A percentile compares a stretch with the other conserved stretches of the same genome.
phyloP scores from a whole-genome alignment of 805 yeast species.

The Candida corydali region DNA sequence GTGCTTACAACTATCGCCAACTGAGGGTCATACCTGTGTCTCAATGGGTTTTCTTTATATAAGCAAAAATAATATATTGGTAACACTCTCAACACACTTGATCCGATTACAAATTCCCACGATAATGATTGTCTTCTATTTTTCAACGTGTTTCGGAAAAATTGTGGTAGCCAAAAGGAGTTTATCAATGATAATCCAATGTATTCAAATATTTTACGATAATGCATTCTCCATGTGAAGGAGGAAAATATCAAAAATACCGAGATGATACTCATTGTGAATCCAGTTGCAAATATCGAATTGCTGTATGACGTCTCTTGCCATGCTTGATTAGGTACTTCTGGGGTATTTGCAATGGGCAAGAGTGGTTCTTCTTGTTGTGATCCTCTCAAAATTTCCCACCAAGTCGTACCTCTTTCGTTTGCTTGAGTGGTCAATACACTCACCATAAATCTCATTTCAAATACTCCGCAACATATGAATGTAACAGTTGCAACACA shows the following conservation, averaged over 20 bases:
- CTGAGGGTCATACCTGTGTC: constrained; percentile 59
- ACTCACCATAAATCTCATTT: constrained; percentile 65
- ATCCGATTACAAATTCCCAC: constrained; percentile 75
- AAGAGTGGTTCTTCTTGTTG: constrained; percentile 8
- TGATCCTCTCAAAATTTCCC: constrained; percentile 62
- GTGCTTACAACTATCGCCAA: constrained; percentile 43
- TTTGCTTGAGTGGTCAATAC: constrained; percentile 69
- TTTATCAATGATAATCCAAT: constrained; percentile 47
- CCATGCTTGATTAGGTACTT: constrained; percentile 11
- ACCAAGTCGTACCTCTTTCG: constrained; percentile 61
- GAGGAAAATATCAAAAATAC: constrained; percentile 57
- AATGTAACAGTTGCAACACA: constrained; percentile 68
- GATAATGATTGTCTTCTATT: constrained; percentile 61
- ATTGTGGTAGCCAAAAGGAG: constrained; percentile 88
- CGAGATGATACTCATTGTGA: constrained; percentile 22
- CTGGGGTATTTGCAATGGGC: constrained; percentile 9
- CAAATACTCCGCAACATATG: constrained; percentile 68
- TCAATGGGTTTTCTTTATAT: constrained; percentile 53
- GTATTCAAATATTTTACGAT: constrained; percentile 57
- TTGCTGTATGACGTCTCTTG: constrained; percentile 21
- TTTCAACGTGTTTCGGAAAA: constrained; percentile 67
- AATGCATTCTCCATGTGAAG: constrained; percentile 56
- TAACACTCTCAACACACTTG: constrained; percentile 54
- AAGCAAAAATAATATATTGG: constrained; percentile 66
- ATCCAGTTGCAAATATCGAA: constrained; percentile 23